Evolutionary conservation across 768 basidiomycete species (phyloP).

Genomic region (Trametes punicea): DNA sequence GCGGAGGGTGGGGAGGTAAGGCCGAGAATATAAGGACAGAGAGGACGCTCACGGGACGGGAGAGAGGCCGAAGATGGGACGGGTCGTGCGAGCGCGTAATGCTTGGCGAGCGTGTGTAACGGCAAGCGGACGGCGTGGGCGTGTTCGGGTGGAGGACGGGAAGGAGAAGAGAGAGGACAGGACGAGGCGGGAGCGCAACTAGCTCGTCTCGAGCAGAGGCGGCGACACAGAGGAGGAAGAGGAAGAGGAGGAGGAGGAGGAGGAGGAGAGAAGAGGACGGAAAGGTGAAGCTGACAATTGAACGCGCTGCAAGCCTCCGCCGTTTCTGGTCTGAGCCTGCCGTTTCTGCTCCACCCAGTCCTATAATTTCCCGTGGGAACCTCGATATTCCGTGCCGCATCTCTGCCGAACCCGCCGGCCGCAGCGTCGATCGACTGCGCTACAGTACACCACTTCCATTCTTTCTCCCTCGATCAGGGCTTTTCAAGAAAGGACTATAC

Average conservation of each 20-base stretch:
- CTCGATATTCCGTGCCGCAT: neutral
- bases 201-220: neutral
- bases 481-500: no score
- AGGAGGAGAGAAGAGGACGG: neutral
- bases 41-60: constrained; percentile 8
- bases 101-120: constrained; percentile 4
- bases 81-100: constrained; percentile 5
- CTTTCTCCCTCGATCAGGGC: constrained; percentile 4
- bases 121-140: neutral
- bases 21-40: constrained; percentile 1
- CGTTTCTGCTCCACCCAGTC: neutral
- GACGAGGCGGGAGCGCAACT: neutral
- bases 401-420: neutral
- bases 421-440: neutral
- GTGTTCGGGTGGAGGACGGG: neutral
- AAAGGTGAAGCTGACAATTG: no score
- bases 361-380: constrained; percentile 5
- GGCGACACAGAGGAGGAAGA: neutral
- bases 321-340: no score
- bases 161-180: neutral
- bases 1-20: neutral
- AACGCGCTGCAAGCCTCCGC: no score
- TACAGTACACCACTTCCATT: neutral
- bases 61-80: neutral
- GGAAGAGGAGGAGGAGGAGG: neutral